phyloP scores from a whole-genome alignment of 192 early-diverging fungal species.

The Backusella liffmaniae region DNA sequence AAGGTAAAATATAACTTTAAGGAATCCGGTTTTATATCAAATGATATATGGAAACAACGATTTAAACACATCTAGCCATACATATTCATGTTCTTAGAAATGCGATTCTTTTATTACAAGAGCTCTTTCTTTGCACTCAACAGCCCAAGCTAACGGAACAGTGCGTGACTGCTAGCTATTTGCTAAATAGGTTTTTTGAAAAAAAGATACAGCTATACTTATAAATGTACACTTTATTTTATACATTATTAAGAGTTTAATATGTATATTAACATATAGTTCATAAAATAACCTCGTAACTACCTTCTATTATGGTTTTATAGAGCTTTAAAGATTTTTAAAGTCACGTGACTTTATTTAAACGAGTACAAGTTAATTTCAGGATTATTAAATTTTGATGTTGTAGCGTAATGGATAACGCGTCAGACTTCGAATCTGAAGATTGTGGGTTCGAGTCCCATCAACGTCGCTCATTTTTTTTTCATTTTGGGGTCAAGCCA shows the following conservation, averaged over 20 bases:
- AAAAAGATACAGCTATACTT: neutral
- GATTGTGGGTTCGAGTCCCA: conserved; percentile 89
- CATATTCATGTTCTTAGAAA: too few relatives aligned
- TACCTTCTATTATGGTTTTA: neutral
- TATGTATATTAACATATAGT: neutral
- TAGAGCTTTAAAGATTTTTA: neutral
- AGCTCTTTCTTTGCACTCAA: too few relatives aligned
- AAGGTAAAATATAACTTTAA: too few relatives aligned
- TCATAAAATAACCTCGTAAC: neutral
- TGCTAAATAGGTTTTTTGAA: neutral
- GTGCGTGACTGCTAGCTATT: neutral
- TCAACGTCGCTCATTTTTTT: conserved; percentile 55
- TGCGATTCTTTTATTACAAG: too few relatives aligned
- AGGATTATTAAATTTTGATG: neutral
- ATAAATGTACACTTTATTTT: neutral
- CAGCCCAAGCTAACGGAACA: too few relatives aligned
- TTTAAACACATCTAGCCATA: too few relatives aligned
- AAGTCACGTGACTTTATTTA: neutral
- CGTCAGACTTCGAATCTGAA: conserved; percentile 88
- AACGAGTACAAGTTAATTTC: neutral
- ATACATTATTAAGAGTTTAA: neutral
- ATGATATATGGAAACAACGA: too few relatives aligned
- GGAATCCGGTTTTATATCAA: too few relatives aligned
- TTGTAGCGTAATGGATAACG: conserved; percentile 75
- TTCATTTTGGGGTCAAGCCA: neutral